A percentile compares a stretch with the other conserved stretches of the same genome.
Evolutionary conservation across 495 filamentous ascomycete species (phyloP).

Genomic region (Neurospora sp.): DNA sequence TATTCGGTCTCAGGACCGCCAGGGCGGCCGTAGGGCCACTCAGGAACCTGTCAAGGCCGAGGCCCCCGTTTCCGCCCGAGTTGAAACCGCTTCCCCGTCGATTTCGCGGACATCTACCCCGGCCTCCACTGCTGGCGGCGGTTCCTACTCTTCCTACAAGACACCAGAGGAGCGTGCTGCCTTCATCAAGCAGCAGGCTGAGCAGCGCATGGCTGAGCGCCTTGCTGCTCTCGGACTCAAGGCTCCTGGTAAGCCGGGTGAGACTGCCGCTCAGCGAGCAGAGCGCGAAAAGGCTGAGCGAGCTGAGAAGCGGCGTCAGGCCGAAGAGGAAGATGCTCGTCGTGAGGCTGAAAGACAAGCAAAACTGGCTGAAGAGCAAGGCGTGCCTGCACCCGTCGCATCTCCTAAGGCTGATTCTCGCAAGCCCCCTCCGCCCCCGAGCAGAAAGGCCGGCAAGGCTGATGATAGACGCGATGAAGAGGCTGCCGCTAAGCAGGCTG

Average conservation of each 20-base stretch:
- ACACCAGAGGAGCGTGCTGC: slow-evolving; percentile 89
- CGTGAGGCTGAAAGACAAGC: slow-evolving; percentile 81
- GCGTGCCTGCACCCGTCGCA: slow-evolving; percentile 44
- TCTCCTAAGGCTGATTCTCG: slow-evolving; percentile 49
- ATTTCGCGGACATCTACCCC: slow-evolving; percentile 36
- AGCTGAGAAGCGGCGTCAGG: slow-evolving; percentile 74
- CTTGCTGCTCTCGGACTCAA: slow-evolving; percentile 90
- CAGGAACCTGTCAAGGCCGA: slow-evolving; percentile 37
- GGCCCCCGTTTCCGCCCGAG: slow-evolving; percentile 26
- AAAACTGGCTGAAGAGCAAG: slow-evolving; percentile 73
- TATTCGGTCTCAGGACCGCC: slow-evolving; percentile 59
- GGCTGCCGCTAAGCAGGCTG: slow-evolving; percentile 34
- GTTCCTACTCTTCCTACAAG: slow-evolving; percentile 69
- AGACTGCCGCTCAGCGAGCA: slow-evolving; percentile 71
- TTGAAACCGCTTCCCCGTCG: slow-evolving; percentile 28
- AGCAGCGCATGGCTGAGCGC: slow-evolving; percentile 95
- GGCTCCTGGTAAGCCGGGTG: slow-evolving; percentile 57
- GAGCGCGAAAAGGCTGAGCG: slow-evolving; percentile 84
- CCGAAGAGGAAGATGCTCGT: slow-evolving; percentile 91
- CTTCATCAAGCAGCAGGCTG: slow-evolving; percentile 93
- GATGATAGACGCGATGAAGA: slow-evolving; percentile 44
- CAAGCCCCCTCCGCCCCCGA: slow-evolving; percentile 80
- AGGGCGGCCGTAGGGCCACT: slow-evolving; percentile 31
- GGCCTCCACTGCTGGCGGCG: slow-evolving; percentile 29
- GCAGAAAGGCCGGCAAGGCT: slow-evolving; percentile 60